phyloP scores from a whole-genome alignment of 371 early-diverging fungal genomes.

The Mucor indicus region DNA sequence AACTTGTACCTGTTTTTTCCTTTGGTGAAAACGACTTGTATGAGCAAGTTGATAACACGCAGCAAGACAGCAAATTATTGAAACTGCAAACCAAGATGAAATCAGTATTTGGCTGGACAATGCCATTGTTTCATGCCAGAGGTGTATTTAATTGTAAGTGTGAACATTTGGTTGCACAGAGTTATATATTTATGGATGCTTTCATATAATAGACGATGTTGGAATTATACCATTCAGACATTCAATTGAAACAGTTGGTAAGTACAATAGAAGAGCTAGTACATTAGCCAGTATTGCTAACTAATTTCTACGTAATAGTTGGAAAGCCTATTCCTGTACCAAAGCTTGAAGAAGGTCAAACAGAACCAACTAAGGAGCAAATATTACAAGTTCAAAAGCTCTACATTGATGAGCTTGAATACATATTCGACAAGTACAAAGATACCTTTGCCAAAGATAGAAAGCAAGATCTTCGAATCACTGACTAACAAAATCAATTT shows the following conservation, averaged over 20 bases:
- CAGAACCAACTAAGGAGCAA: constrained; percentile 64
- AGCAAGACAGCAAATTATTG: constrained; percentile 50
- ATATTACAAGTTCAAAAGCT: constrained; percentile 57
- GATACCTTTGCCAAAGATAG: constrained; percentile 67
- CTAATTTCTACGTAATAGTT: constrained; percentile 31
- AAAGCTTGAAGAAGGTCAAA: constrained; percentile 36
- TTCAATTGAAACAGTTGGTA: constrained; percentile 52
- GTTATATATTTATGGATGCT: too few relatives aligned
- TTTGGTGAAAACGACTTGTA: constrained; percentile 88
- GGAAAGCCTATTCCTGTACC: constrained; percentile 70
- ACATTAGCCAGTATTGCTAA: background rate
- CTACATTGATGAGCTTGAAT: constrained; percentile 61
- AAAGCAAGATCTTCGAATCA: constrained; percentile 54
- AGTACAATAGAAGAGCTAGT: constrained; percentile 3
- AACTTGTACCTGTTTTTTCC: constrained; percentile 70
- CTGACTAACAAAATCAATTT: constrained; percentile 34
- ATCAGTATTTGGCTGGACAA: constrained; percentile 60
- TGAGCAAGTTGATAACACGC: constrained; percentile 55
- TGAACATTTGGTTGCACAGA: background rate
- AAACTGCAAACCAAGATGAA: constrained; percentile 62
- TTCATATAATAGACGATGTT: constrained; percentile 53
- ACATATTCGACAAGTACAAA: constrained; percentile 68
- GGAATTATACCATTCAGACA: constrained; percentile 60
- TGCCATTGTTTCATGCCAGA: constrained; percentile 73
- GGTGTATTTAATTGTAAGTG: constrained; percentile 69